Base-by-base conservation (phyloP, 257 asterid genomes). In the Pogostemon cablin region DNA sequence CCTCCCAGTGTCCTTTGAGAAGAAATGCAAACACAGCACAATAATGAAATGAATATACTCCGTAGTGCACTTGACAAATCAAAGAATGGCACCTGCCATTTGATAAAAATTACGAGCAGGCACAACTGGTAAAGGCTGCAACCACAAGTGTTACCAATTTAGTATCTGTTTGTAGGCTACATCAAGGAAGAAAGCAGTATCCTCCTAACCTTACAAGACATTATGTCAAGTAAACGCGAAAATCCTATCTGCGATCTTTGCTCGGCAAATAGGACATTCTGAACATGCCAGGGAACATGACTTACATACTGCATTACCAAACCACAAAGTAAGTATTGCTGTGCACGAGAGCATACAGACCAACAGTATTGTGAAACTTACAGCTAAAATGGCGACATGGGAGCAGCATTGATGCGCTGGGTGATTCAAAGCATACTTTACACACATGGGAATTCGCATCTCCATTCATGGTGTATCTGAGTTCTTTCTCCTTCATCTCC, bases 301-400 rank as follows among this genome's bases (percentile, higher is more conserved):
- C 79, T 88, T 89, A 78, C 97, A 93, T 65, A 93, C 98, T 93
- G 95, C 86, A 76, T 73, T 25, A 50, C 75, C 20, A 69, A 49
- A 62, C 59, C 61, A 17, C 4, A 53, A 20, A 20, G 70, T 81
- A 15, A 86, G 78, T 65, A 46, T 48, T 41, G 71, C 63, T 60
- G 17, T 7, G 32, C 48, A 7, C 48, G 38, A 3, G 65, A 57
- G 56, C 40, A 46, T 25, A 43, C 10, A 78, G 61, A 68, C 3
- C 41, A 49, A 48, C 17, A 5, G 34, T 25, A 48, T 5, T 61
- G 32, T 59, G 58, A 69, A 37, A 88, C 98, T 85, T 85, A 93
- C 98, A 79, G 78, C 97, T 88, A 81, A 90, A 93, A 84, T 93
- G 98, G 53, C 98, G 96, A 78, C 98, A 93, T 17, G 98, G 97